phyloP scores from a whole-genome alignment of 2,329 filamentous ascomycete genomes.

The Alternaria infectoria region DNA sequence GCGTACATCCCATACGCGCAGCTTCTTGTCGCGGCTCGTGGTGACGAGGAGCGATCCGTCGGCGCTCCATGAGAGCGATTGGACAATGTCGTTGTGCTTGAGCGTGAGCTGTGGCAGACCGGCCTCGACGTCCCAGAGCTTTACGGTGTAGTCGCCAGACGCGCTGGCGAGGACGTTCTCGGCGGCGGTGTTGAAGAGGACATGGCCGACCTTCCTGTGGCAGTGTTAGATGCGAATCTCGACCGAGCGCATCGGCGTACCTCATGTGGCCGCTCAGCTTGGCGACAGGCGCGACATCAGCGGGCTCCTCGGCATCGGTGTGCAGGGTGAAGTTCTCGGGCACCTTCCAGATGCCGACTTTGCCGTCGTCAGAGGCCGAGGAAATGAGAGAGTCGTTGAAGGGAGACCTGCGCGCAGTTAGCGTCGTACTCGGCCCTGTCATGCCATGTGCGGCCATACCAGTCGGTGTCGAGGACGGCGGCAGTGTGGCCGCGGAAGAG shows the following conservation, averaged over 20 bases:
- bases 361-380: constrained; percentile 94
- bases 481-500: constrained; percentile 96
- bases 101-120: constrained; percentile 77
- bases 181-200: constrained; percentile 95
- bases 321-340: constrained; percentile 85
- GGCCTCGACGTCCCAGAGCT: constrained; percentile 91
- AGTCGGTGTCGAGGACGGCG: constrained; percentile 95
- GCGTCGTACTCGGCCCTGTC: background rate
- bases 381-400: constrained; percentile 94
- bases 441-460: constrained; percentile 58
- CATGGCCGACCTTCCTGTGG: constrained; percentile 90
- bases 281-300: constrained; percentile 79
- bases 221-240: constrained; percentile 19
- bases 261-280: constrained; percentile 87
- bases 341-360: constrained; percentile 96
- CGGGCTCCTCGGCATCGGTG: constrained; percentile 80
- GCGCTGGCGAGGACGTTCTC: constrained; percentile 95
- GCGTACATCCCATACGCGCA: constrained; percentile 95
- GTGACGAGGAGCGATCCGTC: constrained; percentile 86
- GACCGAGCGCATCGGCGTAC: constrained; percentile 54
- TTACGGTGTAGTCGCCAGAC: constrained; percentile 92
- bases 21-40: constrained; percentile 96
- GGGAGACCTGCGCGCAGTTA: constrained; percentile 71
- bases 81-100: constrained; percentile 89
- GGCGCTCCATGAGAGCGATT: constrained; percentile 95